Conservation (phyloP, 176 grass and related monocot genomes). For the Tillandsia fasciculata region DNA sequence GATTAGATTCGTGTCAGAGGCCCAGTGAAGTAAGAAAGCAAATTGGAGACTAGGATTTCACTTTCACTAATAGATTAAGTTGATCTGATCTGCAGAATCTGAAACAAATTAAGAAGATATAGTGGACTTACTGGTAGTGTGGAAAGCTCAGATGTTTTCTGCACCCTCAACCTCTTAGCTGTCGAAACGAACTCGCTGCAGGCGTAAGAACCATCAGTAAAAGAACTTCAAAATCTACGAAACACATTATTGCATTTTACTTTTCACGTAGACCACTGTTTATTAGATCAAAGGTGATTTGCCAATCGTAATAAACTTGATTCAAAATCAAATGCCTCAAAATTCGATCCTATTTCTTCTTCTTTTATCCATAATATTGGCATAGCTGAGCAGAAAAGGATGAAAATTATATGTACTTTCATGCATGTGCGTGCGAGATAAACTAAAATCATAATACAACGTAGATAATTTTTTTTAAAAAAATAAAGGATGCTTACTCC, state of each 20-base stretch:
- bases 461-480: no score
- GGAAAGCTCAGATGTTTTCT: constrained; percentile 58
- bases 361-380: background rate
- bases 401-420: background rate
- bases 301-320: no score
- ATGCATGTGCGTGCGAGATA: background rate
- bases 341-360: no score
- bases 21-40: no score
- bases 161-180: constrained; percentile 61
- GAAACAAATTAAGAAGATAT: background rate
- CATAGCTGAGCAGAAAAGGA: background rate
- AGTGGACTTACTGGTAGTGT: constrained; percentile 32
- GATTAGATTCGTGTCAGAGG: background rate
- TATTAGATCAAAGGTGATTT: no score
- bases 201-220: background rate
- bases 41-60: no score
- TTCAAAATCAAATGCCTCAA: no score
- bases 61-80: no score
- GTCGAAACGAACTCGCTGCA: constrained; percentile 69
- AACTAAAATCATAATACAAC: background rate
- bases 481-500: constrained; percentile 37
- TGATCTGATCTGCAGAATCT: background rate
- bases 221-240: constrained; percentile 3
- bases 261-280: no score
- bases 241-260: background rate